Evolutionary conservation across 768 basidiomycete species (phyloP).

Genomic region (Leccinum imitatum): DNA sequence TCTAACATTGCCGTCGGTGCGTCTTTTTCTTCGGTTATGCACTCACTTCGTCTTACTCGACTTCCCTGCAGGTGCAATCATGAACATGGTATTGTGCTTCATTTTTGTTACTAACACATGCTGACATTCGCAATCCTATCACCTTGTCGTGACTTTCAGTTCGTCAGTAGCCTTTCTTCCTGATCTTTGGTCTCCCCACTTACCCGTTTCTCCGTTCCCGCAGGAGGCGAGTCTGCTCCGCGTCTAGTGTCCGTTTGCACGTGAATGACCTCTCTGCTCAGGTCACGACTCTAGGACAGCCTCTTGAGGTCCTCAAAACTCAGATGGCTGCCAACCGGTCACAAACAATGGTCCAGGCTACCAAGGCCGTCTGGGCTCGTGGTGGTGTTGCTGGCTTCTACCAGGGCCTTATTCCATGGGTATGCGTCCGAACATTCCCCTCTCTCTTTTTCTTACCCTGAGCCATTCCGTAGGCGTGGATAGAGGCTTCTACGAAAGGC

Average conservation of each 20-base stretch:
- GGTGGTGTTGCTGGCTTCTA: conserved; percentile 91
- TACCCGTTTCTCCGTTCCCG: conserved; percentile 17
- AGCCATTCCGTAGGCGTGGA: conserved; percentile 76
- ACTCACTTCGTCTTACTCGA: conserved; percentile 20
- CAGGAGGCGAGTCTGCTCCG: conserved; percentile 65
- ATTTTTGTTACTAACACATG: conserved; percentile 27
- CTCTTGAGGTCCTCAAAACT: conserved; percentile 96
- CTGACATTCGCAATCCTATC: conserved; percentile 11
- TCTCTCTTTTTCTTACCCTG: neutral
- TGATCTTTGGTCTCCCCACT: conserved; percentile 5
- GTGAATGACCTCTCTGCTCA: conserved; percentile 32
- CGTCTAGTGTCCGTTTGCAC: neutral
- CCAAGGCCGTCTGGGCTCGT: conserved; percentile 84
- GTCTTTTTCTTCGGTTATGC: conserved; percentile 31
- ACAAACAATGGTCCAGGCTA: conserved; percentile 86
- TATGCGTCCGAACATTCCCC: conserved; percentile 36
- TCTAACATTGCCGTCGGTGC: conserved; percentile 93
- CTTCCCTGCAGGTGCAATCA: conserved; percentile 72
- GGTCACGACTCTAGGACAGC: conserved; percentile 98
- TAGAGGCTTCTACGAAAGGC: conserved; percentile 98
- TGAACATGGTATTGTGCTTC: conserved; percentile 85
- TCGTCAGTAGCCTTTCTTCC: conserved; percentile 37
- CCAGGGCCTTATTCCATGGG: conserved; percentile 99
- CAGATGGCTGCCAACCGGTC: conserved; percentile 98
- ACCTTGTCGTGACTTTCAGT: conserved; percentile 32